These are phyloP conservation scores for Yamadazyma buinensis DNA, from an alignment of 1,139 yeast genomes.

Conservation along the genomic window DNA sequence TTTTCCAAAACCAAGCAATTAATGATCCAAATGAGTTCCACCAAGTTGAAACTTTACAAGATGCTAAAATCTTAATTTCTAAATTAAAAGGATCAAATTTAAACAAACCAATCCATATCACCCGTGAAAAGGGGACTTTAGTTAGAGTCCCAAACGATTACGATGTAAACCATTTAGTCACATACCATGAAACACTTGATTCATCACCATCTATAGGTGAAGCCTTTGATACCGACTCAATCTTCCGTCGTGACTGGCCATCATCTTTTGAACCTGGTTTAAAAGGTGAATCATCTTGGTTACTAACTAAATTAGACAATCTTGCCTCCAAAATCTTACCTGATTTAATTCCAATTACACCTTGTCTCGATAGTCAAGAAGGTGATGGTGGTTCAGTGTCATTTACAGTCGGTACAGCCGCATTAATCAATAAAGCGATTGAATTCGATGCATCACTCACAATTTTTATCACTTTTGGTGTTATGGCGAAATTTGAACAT, in stretches of 20 bases:
- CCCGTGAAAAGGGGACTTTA: background rate
- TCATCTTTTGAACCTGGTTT: background rate
- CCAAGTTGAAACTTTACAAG: conserved; percentile 1
- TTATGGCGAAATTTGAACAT: conserved; percentile 1
- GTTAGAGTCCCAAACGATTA: background rate
- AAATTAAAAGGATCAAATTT: background rate
- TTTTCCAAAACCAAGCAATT: too few relatives aligned
- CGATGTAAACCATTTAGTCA: background rate
- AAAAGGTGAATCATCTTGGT: background rate
- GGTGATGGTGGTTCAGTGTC: conserved; percentile 14
- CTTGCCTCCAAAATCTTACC: conserved; percentile 3
- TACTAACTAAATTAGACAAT: conserved; percentile 4
- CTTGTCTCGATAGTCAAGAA: conserved; percentile 12
- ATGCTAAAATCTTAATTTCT: background rate
- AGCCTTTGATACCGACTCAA: background rate
- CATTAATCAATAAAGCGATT: conserved; percentile 4
- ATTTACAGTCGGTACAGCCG: conserved; percentile 8
- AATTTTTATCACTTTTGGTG: conserved; percentile 1
- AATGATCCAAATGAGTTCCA: background rate
- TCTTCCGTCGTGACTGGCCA: background rate
- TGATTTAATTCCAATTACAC: conserved; percentile 11
- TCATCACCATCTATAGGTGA: background rate
- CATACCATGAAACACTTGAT: conserved; percentile 1
- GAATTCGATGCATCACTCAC: conserved; percentile 6
- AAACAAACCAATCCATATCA: conserved; percentile 1